Conservation (phyloP, 1,284 basidiomycete species). For the Hymenochaete sp. region DNA sequence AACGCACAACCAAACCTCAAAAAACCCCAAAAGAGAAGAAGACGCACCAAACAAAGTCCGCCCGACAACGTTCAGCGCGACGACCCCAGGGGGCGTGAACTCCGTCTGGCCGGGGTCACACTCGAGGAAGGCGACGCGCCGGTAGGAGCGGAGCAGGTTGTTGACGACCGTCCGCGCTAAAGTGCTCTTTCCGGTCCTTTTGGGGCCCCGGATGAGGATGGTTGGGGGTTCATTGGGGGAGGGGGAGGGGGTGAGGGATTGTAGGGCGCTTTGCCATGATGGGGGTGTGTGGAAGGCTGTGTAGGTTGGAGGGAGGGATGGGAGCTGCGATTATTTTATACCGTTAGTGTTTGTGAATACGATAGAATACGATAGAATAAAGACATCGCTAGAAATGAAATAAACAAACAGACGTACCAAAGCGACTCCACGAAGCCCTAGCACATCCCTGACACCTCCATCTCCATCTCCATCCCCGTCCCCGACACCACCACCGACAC, state of each 20-base stretch:
- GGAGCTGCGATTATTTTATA: conserved; percentile 3
- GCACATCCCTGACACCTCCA: no score
- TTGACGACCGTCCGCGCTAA: conserved; percentile 76
- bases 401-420: no score
- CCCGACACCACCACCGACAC: no score
- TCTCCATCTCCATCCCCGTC: no score
- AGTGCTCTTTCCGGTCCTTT: conserved; percentile 86
- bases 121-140: conserved; percentile 81
- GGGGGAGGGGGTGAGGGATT: not conserved
- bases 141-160: conserved; percentile 48
- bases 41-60: conserved; percentile 58
- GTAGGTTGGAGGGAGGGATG: not conserved
- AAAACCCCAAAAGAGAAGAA: not conserved
- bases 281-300: conserved; percentile 6
- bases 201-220: conserved; percentile 73
- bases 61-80: conserved; percentile 71
- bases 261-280: conserved; percentile 11
- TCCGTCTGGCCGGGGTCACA: conserved; percentile 93
- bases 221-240: not conserved
- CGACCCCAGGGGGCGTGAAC: conserved; percentile 82
- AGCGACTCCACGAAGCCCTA: no score
- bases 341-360: conserved; percentile 1
- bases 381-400: no score
- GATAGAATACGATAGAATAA: not conserved
- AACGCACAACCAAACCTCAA: no score